phyloP scores from a whole-genome alignment of 164 flowering plant genomes.

The Hamamelis virginiana region DNA sequence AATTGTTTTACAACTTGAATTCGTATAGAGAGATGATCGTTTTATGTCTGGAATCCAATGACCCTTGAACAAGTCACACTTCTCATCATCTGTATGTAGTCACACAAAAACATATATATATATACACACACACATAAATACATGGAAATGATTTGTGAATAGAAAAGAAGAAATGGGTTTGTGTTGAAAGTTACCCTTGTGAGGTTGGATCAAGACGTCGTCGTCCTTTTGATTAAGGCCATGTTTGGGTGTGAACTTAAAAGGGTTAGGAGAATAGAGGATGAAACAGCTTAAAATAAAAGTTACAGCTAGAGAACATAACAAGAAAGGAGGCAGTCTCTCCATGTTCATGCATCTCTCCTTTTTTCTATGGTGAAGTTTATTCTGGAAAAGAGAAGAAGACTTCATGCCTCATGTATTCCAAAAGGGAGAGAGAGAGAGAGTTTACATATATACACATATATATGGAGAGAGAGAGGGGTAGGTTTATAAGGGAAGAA shows the following conservation, averaged over 20 bases:
- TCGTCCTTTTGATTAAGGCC: conserved; percentile 9
- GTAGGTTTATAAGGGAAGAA: no score
- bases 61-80: conserved; percentile 48
- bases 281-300: conserved; percentile 31
- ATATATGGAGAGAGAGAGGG: no score
- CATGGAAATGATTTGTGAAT: neutral
- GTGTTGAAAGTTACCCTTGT: conserved; percentile 8
- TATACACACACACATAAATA: neutral
- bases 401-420: conserved; percentile 10
- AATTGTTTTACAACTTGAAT: conserved; percentile 44
- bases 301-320: conserved; percentile 16
- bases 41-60: conserved; percentile 45
- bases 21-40: conserved; percentile 32
- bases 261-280: conserved; percentile 38
- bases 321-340: conserved; percentile 18
- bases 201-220: conserved; percentile 2
- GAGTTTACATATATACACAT: neutral
- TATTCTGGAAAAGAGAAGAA: conserved; percentile 4
- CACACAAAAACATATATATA: neutral
- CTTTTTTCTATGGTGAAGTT: neutral
- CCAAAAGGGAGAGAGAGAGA: neutral
- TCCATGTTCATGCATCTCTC: conserved; percentile 22
- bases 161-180: neutral
- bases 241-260: conserved; percentile 14
- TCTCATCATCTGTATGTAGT: conserved; percentile 6